Conservation (phyloP, 768 basidiomycete species). For the Mycena kentingensis region DNA sequence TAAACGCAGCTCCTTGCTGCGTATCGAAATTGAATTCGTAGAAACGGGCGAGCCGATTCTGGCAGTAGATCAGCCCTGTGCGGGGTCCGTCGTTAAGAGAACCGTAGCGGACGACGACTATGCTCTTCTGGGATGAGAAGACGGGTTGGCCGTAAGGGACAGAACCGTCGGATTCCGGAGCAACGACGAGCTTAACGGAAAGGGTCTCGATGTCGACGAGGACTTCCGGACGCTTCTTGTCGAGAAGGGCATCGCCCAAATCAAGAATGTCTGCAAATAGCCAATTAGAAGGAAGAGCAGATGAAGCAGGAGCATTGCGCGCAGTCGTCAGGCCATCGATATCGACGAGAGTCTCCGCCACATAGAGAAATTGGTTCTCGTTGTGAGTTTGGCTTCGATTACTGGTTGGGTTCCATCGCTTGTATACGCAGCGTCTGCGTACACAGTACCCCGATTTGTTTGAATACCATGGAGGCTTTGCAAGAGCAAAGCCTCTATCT, state of each 20-base stretch:
- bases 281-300: not conserved
- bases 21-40: not conserved
- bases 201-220: not conserved
- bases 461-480: no score
- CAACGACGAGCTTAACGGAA: not conserved
- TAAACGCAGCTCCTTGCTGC: not conserved
- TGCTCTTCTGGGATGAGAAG: not conserved
- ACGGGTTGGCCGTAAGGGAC: constrained; percentile 1
- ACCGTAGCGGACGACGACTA: not conserved
- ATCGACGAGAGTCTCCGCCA: not conserved
- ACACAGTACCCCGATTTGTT: no score
- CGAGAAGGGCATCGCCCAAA: not conserved
- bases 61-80: constrained; percentile 2
- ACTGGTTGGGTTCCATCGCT: no score
- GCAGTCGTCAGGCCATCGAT: no score
- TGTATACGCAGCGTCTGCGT: no score
- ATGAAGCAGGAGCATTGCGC: not conserved
- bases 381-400: no score
- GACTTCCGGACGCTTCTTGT: not conserved
- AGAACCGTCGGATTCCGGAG: not conserved
- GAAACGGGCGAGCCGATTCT: constrained; percentile 1
- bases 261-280: not conserved
- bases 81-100: not conserved
- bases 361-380: constrained; percentile 1
- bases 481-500: no score